phyloP scores from a whole-genome alignment of 1,284 basidiomycete species.

The Naganishia liquefaciens region DNA sequence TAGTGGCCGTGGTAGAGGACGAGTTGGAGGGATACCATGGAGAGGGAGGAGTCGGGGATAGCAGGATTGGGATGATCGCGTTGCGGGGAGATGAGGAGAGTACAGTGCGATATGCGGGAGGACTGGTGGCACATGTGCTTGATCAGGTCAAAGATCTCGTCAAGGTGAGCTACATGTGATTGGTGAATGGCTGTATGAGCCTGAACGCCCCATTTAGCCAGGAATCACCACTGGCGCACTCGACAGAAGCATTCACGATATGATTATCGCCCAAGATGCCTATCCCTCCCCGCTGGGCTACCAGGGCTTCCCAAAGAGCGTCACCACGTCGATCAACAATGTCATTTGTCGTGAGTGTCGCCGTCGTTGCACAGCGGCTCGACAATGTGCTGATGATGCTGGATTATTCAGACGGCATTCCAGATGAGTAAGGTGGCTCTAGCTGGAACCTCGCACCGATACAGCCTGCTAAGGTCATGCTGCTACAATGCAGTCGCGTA shows the following conservation, averaged over 20 bases:
- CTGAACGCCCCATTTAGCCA: constrained; percentile 55
- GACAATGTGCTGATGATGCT: not conserved
- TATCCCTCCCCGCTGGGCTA: constrained; percentile 88
- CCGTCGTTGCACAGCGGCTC: not conserved
- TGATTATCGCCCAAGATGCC: constrained; percentile 66
- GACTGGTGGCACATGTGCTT: constrained; percentile 65
- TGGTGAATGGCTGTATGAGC: too few relatives aligned
- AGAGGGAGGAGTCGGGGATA: constrained; percentile 61
- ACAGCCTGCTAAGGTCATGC: not conserved
- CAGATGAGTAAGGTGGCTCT: constrained; percentile 66
- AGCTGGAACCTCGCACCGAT: not conserved
- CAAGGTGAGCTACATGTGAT: constrained; percentile 55
- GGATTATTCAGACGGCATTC: constrained; percentile 51
- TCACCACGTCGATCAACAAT: constrained; percentile 82
- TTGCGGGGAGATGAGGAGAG: constrained; percentile 64
- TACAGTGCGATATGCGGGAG: constrained; percentile 62
- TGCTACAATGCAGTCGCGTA: constrained; percentile 62
- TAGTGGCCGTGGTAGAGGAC: constrained; percentile 15
- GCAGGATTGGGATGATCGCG: constrained; percentile 57
- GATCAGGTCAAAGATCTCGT: constrained; percentile 62
- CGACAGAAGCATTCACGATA: constrained; percentile 69
- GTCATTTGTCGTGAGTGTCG: constrained; percentile 53
- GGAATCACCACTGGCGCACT: constrained; percentile 73
- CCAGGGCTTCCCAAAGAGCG: constrained; percentile 76
- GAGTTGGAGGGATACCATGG: constrained; percentile 36